phyloP scores from a whole-genome alignment of 2,329 filamentous ascomycete genomes.

The Colletotrichum salicis region DNA sequence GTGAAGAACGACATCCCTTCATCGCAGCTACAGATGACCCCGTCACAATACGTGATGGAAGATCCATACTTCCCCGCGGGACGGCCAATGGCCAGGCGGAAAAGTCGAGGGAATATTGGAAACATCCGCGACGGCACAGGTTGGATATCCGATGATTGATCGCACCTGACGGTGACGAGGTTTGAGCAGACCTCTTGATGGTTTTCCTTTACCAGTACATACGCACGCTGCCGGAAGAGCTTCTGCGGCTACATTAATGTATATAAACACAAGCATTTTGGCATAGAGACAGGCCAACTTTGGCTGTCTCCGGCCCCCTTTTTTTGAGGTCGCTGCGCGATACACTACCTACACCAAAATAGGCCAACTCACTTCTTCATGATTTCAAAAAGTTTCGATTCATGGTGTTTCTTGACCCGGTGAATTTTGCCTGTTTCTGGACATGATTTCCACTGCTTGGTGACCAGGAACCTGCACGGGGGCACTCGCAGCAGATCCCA shows the following conservation, averaged over 20 bases:
- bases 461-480: neutral
- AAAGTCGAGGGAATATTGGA: conserved; percentile 12
- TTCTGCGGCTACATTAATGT: conserved; percentile 19
- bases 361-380: conserved; percentile 21
- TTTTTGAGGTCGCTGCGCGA: conserved; percentile 9
- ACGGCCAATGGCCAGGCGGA: conserved; percentile 17
- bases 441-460: neutral
- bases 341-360: neutral
- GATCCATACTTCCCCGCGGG: conserved; percentile 30
- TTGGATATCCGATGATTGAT: conserved; percentile 26
- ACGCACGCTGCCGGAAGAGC: neutral
- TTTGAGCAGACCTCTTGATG: neutral
- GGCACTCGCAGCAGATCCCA: neutral
- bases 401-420: neutral
- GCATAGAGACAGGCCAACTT: neutral
- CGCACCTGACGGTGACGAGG: neutral
- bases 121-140: conserved; percentile 17
- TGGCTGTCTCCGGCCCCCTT: neutral
- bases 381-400: neutral
- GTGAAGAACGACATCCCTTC: conserved; percentile 14
- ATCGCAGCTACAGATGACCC: neutral
- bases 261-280: conserved; percentile 19
- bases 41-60: conserved; percentile 22
- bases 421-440: neutral
- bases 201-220: conserved; percentile 1